phyloP scores from a whole-genome alignment of 495 filamentous ascomycete species.

The Xylaria longipes region DNA sequence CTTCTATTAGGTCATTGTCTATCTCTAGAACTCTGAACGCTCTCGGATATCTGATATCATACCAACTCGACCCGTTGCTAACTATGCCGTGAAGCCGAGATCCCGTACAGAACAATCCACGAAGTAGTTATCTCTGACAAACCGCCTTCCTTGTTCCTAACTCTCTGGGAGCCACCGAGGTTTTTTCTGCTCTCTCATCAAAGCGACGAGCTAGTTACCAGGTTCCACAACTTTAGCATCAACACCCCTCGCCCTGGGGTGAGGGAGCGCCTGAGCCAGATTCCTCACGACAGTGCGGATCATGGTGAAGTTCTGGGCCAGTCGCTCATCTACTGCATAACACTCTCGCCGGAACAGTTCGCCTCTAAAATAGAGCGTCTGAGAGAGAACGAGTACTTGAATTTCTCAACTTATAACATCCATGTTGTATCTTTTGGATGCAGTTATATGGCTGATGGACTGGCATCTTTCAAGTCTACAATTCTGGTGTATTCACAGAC shows the following conservation, averaged over 20 bases:
- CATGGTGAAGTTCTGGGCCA: conserved; percentile 37
- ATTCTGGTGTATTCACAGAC: conserved; percentile 22
- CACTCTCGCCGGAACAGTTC: conserved; percentile 31
- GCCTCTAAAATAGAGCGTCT: conserved; percentile 30
- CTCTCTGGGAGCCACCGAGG: conserved; percentile 37
- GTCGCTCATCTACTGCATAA: conserved; percentile 36
- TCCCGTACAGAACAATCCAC: conserved; percentile 36
- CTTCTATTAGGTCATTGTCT: not conserved
- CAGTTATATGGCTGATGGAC: conserved; percentile 30
- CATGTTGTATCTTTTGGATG: not conserved
- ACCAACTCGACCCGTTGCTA: conserved; percentile 3
- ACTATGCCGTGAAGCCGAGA: conserved; percentile 28
- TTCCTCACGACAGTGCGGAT: conserved; percentile 28
- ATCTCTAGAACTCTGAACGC: not conserved
- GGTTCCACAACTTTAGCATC: not conserved
- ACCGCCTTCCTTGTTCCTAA: conserved; percentile 33
- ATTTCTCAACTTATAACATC: conserved; percentile 35
- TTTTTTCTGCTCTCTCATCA: conserved; percentile 21
- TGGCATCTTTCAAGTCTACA: conserved; percentile 27
- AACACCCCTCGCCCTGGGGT: not conserved
- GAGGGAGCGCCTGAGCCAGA: conserved; percentile 30
- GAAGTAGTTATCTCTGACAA: conserved; percentile 29
- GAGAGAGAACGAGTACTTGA: conserved; percentile 34
- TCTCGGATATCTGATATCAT: not conserved
- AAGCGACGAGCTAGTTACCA: conserved; percentile 8